Evolutionary conservation across 2,329 filamentous ascomycete genomes (phyloP), one percentile per base, ranked within the genome.

Genomic region (Fusarium sp.): DNA sequence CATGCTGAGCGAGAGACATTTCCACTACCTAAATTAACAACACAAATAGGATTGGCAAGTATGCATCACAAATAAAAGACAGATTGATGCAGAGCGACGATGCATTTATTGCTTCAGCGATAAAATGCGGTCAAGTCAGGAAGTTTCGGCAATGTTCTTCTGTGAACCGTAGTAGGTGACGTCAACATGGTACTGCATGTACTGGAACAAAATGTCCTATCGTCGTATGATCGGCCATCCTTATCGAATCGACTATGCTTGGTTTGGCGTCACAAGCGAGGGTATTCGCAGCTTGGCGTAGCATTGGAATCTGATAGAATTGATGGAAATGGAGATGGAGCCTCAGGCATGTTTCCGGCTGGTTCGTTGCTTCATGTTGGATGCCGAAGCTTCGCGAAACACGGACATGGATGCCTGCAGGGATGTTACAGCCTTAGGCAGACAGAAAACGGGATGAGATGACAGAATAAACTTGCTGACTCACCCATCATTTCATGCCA

Each of bases 1-100:
- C 79, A 74, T 82, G 81, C 66, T 82, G 81, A 69, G 79, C 81
- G 64, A 83, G 78, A 69, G 81, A 83, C 81, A 83, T 83, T 63
- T 40, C n/a, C 9, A 30, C 29, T 30, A 25, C 40, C 32, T 40
- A 51, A 16, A 10, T 24, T 6, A 8, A 40, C 4, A 20, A 15
- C 2, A 27, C n/a, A 6, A 15, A 24, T 8, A 8, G 20, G 25
- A 18, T 13, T 16, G n/a, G 7, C 9, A 1, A 11, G 3, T 15
- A 43, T 25, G 22, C 15, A 43, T 24, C 22, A 32, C 34, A 29
- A 4, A 8, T 0, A 13, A 10, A 8, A 2, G 0, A 13, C 4
- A 11, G 12, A 12, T 48, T 18, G 11, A 10, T 34, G 27, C 3
- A 11, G 2, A 29, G 15, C 16, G 2, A 20, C 5, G 10, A 6